Base-by-base conservation (phyloP, 2,329 filamentous ascomycete genomes). In the Pseudogymnoascus destructans region DNA sequence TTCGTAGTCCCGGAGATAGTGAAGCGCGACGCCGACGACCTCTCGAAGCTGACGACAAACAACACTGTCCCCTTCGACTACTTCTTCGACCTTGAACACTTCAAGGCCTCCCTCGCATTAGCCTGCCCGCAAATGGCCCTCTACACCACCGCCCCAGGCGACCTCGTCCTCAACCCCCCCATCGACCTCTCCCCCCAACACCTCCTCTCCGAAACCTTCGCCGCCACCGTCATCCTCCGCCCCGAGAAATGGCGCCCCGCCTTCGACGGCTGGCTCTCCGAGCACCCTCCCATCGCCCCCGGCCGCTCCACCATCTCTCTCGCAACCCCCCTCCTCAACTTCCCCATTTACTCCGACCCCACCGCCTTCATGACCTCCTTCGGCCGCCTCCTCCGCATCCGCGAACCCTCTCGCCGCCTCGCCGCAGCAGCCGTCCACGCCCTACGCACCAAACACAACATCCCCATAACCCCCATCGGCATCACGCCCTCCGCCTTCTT, bases 311-410 rank as follows among this genome's bases (percentile, higher is more conserved):
- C 66, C 65, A 23, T 55, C 17, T 30, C 49, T 52, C 66, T 64
- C 65, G 64, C 63, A 1, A 65, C 62, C 15, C 59, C 61, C 1
- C 27, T 63, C 21, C 58, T 65, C 61, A 61, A 65, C 25, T 73
- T 70, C 63, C 71, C 70, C 7, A 67, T 69, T 1, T 61, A 62
- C 11, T 63, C 64, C 59, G 69, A 73, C 57, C 59, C 61, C 25
- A 59, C 65, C 3, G 54, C 59, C 11, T 67, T 74, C 58, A 64
- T 66, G 19, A 61, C 61, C 10, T 68, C 68, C 40, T 73, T 74
- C 55, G 73, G 73, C n/a, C 70, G 70, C 17, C 63, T 75, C 35
- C 60, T 75, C 36, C 69, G 69, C 21, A 62, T 63, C 32, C 57
- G 59, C n/a, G 35, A 52, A 9, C 55, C 62, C 36, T 57, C 58